These are phyloP conservation scores for Bryopsis sp. DNA, from an alignment of 139 green algal species.

Conservation along the genomic window DNA sequence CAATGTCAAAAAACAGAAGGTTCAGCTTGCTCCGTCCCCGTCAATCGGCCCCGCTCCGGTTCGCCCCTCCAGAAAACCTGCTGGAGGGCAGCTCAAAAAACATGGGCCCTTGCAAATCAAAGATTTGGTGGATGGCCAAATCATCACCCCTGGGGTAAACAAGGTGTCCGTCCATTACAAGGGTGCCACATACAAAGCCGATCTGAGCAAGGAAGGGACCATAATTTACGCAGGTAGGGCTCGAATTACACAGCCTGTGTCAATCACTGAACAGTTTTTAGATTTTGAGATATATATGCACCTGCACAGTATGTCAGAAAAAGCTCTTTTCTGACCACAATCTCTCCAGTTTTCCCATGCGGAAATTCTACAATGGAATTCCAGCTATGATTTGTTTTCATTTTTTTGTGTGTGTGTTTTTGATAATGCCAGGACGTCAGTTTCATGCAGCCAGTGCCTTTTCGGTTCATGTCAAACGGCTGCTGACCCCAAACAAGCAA, in stretches of 20 bases:
- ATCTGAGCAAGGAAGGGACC: slow-evolving; percentile 30
- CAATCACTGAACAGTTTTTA: no score
- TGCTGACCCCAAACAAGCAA: slow-evolving; percentile 47
- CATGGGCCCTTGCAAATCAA: not conserved
- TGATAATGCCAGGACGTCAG: slow-evolving; percentile 24
- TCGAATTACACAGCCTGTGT: not conserved
- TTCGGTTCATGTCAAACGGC: slow-evolving; percentile 49
- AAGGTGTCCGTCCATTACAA: slow-evolving; percentile 43
- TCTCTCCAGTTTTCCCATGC: no score
- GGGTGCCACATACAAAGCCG: slow-evolving; percentile 29
- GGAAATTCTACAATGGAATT: no score
- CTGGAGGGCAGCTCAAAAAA: not conserved
- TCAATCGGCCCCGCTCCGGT: no score
- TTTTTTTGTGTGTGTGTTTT: not conserved
- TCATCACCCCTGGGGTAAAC: slow-evolving; percentile 11
- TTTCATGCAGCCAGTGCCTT: slow-evolving; percentile 46
- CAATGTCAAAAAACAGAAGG: not conserved
- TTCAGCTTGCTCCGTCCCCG: not conserved
- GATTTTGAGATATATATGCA: no score
- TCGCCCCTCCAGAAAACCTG: no score
- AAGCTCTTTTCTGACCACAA: no score
- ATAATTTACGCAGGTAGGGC: slow-evolving; percentile 42
- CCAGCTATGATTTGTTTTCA: not conserved
- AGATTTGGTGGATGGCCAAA: not conserved
- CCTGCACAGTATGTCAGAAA: no score